Evolutionary conservation across 2,329 filamentous ascomycete genomes (phyloP).

Genomic region (Triangularia verruculosa): DNA sequence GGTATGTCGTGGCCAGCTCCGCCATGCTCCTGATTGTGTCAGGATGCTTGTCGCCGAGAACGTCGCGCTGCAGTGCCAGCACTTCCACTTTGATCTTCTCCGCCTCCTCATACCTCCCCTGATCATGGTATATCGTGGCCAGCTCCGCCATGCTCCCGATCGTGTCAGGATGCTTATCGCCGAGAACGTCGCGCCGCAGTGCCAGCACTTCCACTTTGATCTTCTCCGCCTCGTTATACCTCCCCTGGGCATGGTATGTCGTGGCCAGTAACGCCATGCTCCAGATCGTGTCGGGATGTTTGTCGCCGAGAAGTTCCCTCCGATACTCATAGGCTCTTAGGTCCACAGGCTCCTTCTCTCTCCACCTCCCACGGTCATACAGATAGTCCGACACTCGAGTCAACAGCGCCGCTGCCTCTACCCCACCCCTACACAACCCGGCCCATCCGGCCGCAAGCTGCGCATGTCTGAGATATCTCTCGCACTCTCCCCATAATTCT

Average conservation of each 20-base stretch:
- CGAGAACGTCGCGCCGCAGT: background rate
- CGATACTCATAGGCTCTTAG: conserved; percentile 15
- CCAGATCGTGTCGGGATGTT: background rate
- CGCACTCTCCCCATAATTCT: conserved; percentile 27
- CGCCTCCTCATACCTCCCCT: background rate
- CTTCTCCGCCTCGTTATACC: background rate
- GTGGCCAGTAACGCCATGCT: background rate
- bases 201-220: background rate
- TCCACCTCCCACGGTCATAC: conserved; percentile 25
- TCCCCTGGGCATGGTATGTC: background rate
- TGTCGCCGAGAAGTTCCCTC: conserved; percentile 1
- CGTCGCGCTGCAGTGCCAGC: conserved; percentile 10
- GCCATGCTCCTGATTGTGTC: background rate
- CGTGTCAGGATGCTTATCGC: conserved; percentile 19
- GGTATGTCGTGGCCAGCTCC: background rate
- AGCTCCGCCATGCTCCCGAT: conserved; percentile 26
- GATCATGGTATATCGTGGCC: conserved; percentile 11
- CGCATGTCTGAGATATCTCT: conserved; percentile 32
- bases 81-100: background rate
- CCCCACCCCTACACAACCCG: conserved; percentile 20
- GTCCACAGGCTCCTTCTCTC: conserved; percentile 28
- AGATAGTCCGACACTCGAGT: conserved; percentile 25
- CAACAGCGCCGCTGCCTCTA: conserved; percentile 19
- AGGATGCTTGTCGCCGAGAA: background rate
- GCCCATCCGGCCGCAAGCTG: conserved; percentile 28